These are phyloP conservation scores for Penicillium capsulatum DNA, from an alignment of 2,329 filamentous ascomycete species.

Conservation along the genomic window DNA sequence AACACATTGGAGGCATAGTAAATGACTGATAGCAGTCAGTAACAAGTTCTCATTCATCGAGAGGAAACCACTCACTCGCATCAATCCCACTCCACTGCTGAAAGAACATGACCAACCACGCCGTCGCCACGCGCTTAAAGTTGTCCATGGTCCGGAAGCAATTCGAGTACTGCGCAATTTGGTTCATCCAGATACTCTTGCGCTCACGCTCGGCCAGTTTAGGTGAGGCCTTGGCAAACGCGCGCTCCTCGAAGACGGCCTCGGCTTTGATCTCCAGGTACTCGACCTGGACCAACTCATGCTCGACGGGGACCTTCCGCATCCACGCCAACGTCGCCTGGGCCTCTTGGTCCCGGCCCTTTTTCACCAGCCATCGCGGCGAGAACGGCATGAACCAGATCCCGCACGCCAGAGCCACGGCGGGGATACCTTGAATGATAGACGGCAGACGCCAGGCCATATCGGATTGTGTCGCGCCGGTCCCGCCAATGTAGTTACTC, in stretches of 20 bases:
- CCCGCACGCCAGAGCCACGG: conserved; percentile 60
- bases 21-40: too few species aligned
- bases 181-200: too few species aligned
- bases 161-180: too few species aligned
- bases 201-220: too few species aligned
- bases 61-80: conserved; percentile 43
- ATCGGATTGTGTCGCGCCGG: conserved; percentile 55
- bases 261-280: conserved; percentile 76
- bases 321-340: conserved; percentile 59
- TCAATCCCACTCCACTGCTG: too few species aligned
- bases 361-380: conserved; percentile 68
- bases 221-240: too few species aligned
- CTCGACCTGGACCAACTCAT: conserved; percentile 69
- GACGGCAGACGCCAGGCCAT: conserved; percentile 72
- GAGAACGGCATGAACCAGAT: conserved; percentile 71
- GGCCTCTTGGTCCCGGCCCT: conserved; percentile 64
- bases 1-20: too few species aligned
- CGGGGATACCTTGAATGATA: conserved; percentile 65
- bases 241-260: conserved; percentile 70
- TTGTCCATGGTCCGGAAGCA: too few species aligned
- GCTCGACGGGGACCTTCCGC: conserved; percentile 58
- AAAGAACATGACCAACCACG: too few species aligned
- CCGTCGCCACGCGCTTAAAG: too few species aligned
- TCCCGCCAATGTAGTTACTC: conserved; percentile 62
- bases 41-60: too few species aligned